Evolutionary conservation across 2,329 filamentous ascomycete genomes (phyloP).

Genomic region (Ascomycota sp.): DNA sequence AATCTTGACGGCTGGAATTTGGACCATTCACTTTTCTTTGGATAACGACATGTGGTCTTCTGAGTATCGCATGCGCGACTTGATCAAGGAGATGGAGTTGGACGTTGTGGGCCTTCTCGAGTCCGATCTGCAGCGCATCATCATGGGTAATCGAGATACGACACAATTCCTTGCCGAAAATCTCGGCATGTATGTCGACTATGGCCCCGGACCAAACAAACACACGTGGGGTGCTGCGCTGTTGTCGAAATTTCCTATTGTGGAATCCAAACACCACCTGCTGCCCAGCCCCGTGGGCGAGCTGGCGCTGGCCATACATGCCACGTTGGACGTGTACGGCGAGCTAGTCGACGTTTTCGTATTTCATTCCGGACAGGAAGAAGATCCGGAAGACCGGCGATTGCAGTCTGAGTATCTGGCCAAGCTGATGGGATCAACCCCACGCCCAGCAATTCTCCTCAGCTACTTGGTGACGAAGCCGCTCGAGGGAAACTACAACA

Average conservation of each 20-base stretch:
- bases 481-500: slow-evolving; percentile 87
- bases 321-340: slow-evolving; percentile 87
- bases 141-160: slow-evolving; percentile 96
- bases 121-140: slow-evolving; percentile 85
- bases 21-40: slow-evolving; percentile 95
- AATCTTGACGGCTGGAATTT: slow-evolving; percentile 82
- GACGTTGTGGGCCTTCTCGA: slow-evolving; percentile 92
- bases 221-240: slow-evolving; percentile 93
- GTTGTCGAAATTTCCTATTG: slow-evolving; percentile 89
- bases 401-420: slow-evolving; percentile 74
- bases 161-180: slow-evolving; percentile 93
- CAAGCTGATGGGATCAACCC: slow-evolving; percentile 65
- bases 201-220: slow-evolving; percentile 92
- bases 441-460: slow-evolving; percentile 65
- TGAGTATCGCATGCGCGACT: slow-evolving; percentile 77
- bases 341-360: slow-evolving; percentile 84
- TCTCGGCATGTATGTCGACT: slow-evolving; percentile 96
- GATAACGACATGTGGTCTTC: slow-evolving; percentile 99
- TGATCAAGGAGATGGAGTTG: slow-evolving; percentile 86
- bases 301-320: slow-evolving; percentile 85
- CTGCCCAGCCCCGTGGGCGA: slow-evolving; percentile 87
- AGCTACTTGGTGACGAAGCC: slow-evolving; percentile 88
- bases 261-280: slow-evolving; percentile 92
- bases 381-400: slow-evolving; percentile 78
- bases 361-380: slow-evolving; percentile 96